phyloP scores from a whole-genome alignment of 2,329 filamentous ascomycete genomes.

The Exophiala calicioides region DNA sequence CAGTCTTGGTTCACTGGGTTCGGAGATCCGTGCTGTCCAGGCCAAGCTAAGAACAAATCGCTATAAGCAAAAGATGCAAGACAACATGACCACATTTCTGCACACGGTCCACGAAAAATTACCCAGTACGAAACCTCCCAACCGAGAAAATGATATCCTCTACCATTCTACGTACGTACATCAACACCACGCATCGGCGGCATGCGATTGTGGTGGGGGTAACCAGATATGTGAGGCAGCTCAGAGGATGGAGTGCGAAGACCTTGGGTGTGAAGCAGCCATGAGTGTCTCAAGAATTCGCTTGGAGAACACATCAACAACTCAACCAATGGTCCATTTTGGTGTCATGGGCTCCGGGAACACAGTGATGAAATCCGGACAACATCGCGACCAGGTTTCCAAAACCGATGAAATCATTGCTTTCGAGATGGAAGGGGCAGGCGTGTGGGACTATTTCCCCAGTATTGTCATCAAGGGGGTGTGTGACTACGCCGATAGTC shows the following conservation, averaged over 20 bases:
- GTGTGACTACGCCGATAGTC: constrained; percentile 31
- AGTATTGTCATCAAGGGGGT: constrained; percentile 28
- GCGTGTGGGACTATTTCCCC: constrained; percentile 25
- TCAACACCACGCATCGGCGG: not conserved
- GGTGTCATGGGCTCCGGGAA: constrained; percentile 45
- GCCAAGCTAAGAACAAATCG: constrained; percentile 19
- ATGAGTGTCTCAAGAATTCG: constrained; percentile 16
- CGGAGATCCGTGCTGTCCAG: constrained; percentile 29
- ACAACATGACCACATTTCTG: not conserved
- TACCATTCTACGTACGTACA: constrained; percentile 7
- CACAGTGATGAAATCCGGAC: constrained; percentile 44
- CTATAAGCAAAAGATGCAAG: not conserved
- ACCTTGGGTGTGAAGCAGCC: constrained; percentile 21
- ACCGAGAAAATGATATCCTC: constrained; percentile 8
- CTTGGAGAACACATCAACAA: constrained; percentile 16
- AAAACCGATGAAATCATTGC: constrained; percentile 23
- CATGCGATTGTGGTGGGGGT: constrained; percentile 8
- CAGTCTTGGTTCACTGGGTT: constrained; percentile 25
- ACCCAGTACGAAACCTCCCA: constrained; percentile 1
- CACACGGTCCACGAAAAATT: not conserved
- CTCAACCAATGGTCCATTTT: constrained; percentile 37
- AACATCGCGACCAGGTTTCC: constrained; percentile 40
- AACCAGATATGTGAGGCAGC: constrained; percentile 9
- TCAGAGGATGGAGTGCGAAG: constrained; percentile 10
- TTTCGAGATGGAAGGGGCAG: constrained; percentile 32